Percentiles rank a stretch among this genome's conserved stretches.
These are phyloP conservation scores for Paratinospora sagittata DNA, from an alignment of 164 flowering plant species.

Conservation along the genomic window DNA sequence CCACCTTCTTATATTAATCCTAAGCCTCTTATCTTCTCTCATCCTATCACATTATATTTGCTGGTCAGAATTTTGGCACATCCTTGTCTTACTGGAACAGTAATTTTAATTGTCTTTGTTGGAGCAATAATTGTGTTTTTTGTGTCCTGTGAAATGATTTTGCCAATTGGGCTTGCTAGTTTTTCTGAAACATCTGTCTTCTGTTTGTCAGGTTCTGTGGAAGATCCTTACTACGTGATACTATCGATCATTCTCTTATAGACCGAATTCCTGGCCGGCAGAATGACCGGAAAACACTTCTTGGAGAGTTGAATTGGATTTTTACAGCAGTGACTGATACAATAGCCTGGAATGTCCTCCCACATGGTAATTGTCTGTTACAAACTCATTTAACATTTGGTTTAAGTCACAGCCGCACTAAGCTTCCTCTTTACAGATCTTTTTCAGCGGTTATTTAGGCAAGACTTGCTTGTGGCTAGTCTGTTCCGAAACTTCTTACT, in stretches of 20 bases:
- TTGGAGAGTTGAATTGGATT: slow-evolving; percentile 98
- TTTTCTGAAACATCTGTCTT: not conserved
- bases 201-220: slow-evolving; percentile 64
- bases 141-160: not conserved
- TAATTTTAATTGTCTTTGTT: slow-evolving; percentile 8
- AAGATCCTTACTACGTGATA: slow-evolving; percentile 75
- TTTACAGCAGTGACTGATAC: slow-evolving; percentile 98
- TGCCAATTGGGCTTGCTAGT: not conserved
- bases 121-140: slow-evolving; percentile 24
- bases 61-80: not conserved
- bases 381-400: not conserved
- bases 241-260: slow-evolving; percentile 63
- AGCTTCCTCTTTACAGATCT: slow-evolving; percentile 57
- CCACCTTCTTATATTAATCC: not conserved
- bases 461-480: slow-evolving; percentile 93
- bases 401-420: not conserved
- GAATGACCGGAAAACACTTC: slow-evolving; percentile 89
- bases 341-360: slow-evolving; percentile 99
- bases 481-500: slow-evolving; percentile 88
- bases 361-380: slow-evolving; percentile 56
- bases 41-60: not conserved
- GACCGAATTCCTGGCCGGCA: slow-evolving; percentile 96
- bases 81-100: not conserved
- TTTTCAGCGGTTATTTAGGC: slow-evolving; percentile 92
- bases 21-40: not conserved